A percentile compares a stretch with the other conserved stretches of the same genome.
Conservation (phyloP, 306 rosid species). For the Sechiopsis laciniata region DNA sequence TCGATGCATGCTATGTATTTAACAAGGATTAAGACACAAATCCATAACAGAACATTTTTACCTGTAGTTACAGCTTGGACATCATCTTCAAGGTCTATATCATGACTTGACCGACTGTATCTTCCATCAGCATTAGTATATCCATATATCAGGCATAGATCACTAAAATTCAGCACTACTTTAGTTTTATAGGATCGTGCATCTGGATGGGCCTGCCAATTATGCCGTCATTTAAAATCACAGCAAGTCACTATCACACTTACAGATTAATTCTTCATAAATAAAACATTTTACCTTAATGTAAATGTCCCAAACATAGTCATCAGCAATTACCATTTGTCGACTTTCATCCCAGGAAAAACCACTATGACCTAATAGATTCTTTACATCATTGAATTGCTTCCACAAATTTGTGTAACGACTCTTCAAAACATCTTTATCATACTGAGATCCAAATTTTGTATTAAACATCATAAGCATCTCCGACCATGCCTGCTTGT, state of each 20-base stretch:
- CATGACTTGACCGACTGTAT: constrained; percentile 81
- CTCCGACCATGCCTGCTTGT: constrained; percentile 69
- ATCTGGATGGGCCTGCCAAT: constrained; percentile 53
- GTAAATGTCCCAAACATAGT: constrained; percentile 57
- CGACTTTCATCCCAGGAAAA: constrained; percentile 69
- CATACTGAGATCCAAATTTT: constrained; percentile 58
- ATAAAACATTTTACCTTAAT: constrained; percentile 33
- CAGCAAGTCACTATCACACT: neutral
- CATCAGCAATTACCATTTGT: constrained; percentile 67
- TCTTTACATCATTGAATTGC: constrained; percentile 69
- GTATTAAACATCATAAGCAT: constrained; percentile 57
- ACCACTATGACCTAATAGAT: constrained; percentile 47
- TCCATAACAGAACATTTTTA: constrained; percentile 21
- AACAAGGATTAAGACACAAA: neutral
- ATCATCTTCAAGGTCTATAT: constrained; percentile 48
- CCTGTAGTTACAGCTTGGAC: constrained; percentile 40
- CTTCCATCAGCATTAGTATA: constrained; percentile 70
- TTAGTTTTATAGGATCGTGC: constrained; percentile 53
- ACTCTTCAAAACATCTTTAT: constrained; percentile 62
- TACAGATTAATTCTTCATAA: neutral
- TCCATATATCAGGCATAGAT: constrained; percentile 57
- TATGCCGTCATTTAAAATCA: constrained; percentile 10
- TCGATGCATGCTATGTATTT: neutral
- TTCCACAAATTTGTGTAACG: constrained; percentile 72
- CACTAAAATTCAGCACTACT: constrained; percentile 50